Base-by-base conservation (phyloP, 2,329 filamentous ascomycete genomes). In the Onygenales sp. region DNA sequence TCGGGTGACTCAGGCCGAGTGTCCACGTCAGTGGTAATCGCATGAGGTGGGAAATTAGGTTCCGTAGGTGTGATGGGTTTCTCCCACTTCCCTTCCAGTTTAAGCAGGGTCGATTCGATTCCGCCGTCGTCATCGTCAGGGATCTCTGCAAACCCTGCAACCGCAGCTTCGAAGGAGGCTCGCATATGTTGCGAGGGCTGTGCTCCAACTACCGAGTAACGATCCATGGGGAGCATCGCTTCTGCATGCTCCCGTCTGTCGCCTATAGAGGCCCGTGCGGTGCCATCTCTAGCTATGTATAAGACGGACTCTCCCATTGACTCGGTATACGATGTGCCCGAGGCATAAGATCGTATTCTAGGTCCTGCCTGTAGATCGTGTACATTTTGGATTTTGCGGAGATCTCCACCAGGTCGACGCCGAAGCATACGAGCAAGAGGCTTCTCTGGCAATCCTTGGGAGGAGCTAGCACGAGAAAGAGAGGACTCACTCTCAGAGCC, bases 71-170 rank as follows among this genome's bases (percentile, higher is more conserved):
- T 14, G 32, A 1, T 11, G 42, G 64, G 81, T 60, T 78, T 83
- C 64, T 85, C 79, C 61, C 85, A 93, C 60, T 83, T 92, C 8
- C 93, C 93, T 72, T 98, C 93, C 0, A 98, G 78, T 64, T 97
- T 98, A 61, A 91, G 72, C 50, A 98, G 69, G 0, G 93, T 89
- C n/a, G 91, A 90, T 65, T 97, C 93, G 31, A 97, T 84, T 10
- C 92, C 92, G 6, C 89, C 89, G 64, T 94, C 88, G 45, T 86
- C 85, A 56, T 94, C 89, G 64, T 96, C 91, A 0, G 92, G 89
- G 31, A 97, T 88, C 53, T 87, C 84, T 2, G 91, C 89, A 52
- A 98, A 81, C 61, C 88, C 88, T 55, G 91, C 84, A 1, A 94
- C 89, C 62, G 95, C 90, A 2, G 81, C 85, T 68, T 97, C 89